phyloP scores from a whole-genome alignment of 768 basidiomycete genomes.

The Pleurotus tuoliensis region DNA sequence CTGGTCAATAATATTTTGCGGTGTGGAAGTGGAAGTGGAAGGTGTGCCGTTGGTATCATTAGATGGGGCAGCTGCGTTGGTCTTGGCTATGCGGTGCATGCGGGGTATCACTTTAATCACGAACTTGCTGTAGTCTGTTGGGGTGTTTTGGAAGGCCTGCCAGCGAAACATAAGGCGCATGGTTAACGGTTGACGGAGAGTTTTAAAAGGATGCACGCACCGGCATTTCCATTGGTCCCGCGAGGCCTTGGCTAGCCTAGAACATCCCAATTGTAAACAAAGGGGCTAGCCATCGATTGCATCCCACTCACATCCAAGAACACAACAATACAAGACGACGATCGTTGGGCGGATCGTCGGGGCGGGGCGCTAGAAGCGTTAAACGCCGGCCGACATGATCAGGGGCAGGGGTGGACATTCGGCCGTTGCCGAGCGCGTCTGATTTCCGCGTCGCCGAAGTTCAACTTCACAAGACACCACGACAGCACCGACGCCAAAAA shows the following conservation, averaged over 20 bases:
- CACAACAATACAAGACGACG: not conserved
- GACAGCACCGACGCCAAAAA: not conserved
- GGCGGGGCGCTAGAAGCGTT: not conserved
- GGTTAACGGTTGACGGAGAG: too few relatives aligned
- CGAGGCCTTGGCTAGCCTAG: not conserved
- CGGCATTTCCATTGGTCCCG: conserved; percentile 1
- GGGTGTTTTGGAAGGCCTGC: conserved; percentile 25
- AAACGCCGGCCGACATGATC: not conserved
- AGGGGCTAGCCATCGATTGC: not conserved
- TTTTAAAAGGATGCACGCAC: not conserved
- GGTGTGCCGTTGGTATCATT: conserved; percentile 6
- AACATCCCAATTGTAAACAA: not conserved
- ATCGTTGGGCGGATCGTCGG: not conserved
- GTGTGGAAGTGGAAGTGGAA: conserved; percentile 17
- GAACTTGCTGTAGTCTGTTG: conserved; percentile 60
- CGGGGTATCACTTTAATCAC: conserved; percentile 52
- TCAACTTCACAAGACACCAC: not conserved
- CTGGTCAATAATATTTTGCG: conserved; percentile 53
- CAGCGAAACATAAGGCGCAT: too few relatives aligned
- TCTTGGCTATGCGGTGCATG: conserved; percentile 38
- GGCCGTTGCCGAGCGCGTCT: not conserved
- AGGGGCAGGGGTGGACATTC: not conserved
- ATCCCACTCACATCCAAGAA: not conserved
- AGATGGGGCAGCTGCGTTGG: not conserved
- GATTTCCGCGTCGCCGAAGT: not conserved